Evolutionary conservation across 306 rosid genomes (phyloP).

Genomic region (Acacia confusa): DNA sequence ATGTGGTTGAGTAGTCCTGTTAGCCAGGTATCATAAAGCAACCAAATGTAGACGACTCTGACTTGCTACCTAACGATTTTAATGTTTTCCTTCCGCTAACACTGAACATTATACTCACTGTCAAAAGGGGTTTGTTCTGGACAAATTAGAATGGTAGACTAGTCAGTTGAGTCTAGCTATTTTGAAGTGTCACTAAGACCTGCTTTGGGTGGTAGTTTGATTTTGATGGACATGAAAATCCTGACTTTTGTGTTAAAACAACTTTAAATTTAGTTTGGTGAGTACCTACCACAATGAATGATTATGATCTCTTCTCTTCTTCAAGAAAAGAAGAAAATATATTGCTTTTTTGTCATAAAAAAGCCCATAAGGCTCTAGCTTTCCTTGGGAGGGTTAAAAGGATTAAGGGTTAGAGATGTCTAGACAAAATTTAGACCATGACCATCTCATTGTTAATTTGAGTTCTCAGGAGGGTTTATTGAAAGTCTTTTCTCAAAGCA

Average conservation of each 20-base stretch:
- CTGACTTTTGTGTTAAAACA: neutral
- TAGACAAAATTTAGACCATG: neutral
- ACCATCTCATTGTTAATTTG: neutral
- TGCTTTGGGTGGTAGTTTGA: conserved; percentile 23
- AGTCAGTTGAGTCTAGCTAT: neutral
- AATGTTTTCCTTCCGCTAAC: neutral
- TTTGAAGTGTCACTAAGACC: neutral
- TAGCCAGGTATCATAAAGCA: neutral
- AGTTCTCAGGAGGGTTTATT: neutral
- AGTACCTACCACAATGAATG: conserved; percentile 22
- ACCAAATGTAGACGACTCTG: neutral
- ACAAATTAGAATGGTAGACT: neutral
- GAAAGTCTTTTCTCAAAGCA: neutral
- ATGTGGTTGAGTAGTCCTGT: neutral
- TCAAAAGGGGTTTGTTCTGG: neutral
- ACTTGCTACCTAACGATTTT: neutral
- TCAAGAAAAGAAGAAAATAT: neutral
- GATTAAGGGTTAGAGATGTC: neutral
- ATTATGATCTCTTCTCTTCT: neutral
- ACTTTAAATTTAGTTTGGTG: conserved; percentile 7
- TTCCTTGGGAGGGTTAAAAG: neutral
- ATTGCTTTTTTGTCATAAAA: neutral
- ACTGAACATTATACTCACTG: neutral
- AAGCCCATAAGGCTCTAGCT: neutral
- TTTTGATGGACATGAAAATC: conserved; percentile 14